Evolutionary conservation across 148 eudicot species (phyloP).

Genomic region (Cornus controversa): DNA sequence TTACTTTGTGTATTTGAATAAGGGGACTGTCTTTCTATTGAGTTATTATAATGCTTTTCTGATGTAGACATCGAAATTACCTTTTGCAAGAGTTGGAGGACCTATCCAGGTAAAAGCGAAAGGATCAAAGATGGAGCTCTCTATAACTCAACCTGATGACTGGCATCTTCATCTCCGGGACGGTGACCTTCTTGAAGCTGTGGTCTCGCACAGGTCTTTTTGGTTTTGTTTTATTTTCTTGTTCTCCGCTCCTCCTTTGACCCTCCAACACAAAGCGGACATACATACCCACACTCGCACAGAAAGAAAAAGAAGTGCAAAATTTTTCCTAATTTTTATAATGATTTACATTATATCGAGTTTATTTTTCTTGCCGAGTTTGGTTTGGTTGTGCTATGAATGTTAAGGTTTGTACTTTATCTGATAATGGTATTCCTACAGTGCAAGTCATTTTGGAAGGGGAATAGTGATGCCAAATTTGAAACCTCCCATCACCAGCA

Average conservation of each 20-base stretch:
- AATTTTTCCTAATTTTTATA: not conserved
- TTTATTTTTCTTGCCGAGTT: not conserved
- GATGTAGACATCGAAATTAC: slow-evolving; percentile 40
- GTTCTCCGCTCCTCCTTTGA: not conserved
- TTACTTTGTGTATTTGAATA: not conserved
- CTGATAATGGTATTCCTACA: slow-evolving; percentile 26
- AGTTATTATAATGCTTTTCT: not conserved
- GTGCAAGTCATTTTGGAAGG: slow-evolving; percentile 81
- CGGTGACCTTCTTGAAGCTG: slow-evolving; percentile 84
- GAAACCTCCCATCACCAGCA: slow-evolving; percentile 84
- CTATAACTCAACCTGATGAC: slow-evolving; percentile 87
- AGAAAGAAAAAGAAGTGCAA: not conserved
- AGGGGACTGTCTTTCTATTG: not conserved
- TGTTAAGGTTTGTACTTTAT: not conserved
- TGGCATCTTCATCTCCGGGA: slow-evolving; percentile 99
- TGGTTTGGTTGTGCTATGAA: not conserved
- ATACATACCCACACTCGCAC: not conserved
- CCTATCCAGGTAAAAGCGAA: slow-evolving; percentile 27
- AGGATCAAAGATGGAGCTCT: slow-evolving; percentile 67
- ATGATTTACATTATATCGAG: not conserved
- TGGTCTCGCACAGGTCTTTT: slow-evolving; percentile 74
- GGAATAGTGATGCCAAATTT: slow-evolving; percentile 94
- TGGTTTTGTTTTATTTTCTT: not conserved
- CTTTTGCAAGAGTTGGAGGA: slow-evolving; percentile 24
- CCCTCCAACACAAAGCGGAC: not conserved